phyloP scores from a whole-genome alignment of 345 rosid genomes.

The Syzygium oleosum region DNA sequence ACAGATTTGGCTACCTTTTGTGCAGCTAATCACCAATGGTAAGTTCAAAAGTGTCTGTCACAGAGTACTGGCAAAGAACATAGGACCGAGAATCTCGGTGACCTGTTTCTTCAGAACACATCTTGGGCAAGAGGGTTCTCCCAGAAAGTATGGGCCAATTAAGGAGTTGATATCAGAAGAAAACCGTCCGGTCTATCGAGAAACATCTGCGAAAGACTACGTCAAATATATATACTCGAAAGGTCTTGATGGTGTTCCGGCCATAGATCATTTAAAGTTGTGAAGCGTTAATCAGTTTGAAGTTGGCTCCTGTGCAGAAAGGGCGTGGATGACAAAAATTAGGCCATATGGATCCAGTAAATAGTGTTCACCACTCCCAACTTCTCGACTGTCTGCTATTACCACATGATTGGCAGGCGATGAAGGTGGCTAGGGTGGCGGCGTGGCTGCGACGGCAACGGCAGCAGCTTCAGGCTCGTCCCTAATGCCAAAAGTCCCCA shows the following conservation, averaged over 20 bases:
- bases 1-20: neutral
- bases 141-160: slow-evolving; percentile 16
- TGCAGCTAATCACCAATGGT: slow-evolving; percentile 23
- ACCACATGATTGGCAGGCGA: too few species aligned
- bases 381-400: too few species aligned
- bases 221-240: neutral
- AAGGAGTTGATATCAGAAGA: slow-evolving; percentile 25
- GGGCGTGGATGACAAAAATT: neutral
- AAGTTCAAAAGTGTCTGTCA: slow-evolving; percentile 17
- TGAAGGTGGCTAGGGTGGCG: too few species aligned
- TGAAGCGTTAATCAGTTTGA: neutral
- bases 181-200: slow-evolving; percentile 23
- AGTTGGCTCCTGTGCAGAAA: rapidly evolving
- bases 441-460: too few species aligned
- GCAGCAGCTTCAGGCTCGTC: too few species aligned
- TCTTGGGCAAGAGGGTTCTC: neutral
- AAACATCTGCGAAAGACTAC: slow-evolving; percentile 14
- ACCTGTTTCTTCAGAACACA: slow-evolving; percentile 14
- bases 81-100: slow-evolving; percentile 20
- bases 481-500: too few species aligned
- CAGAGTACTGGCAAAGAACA: slow-evolving; percentile 12
- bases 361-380: too few species aligned
- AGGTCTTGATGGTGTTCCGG: slow-evolving; percentile 5
- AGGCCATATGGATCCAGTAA: neutral
- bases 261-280: slow-evolving; percentile 13